Base-by-base conservation (phyloP, 768 basidiomycete species). In the Mycena pura region DNA sequence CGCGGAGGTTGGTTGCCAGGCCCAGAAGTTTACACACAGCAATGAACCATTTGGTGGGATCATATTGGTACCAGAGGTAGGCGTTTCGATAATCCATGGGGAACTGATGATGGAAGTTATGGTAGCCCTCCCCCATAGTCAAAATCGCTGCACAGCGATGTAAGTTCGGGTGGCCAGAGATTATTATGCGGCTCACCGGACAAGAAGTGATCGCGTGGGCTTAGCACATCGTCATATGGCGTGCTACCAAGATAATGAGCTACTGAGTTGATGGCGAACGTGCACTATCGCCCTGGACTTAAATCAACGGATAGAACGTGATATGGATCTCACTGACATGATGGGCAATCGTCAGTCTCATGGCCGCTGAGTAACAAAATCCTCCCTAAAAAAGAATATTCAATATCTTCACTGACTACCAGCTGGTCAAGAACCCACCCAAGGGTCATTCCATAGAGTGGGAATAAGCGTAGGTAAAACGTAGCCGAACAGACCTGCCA, bases 41-140 rank as follows among this genome's bases (percentile, higher is more conserved):
- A 70, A 97, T 97, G 79, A 97, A 95, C 95, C 86, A 87, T 70
- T 88, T 87, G 47, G 87, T 88, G 3, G 87, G 88, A 70, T 88
- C 88, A 74, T 85, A 88, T 65, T 84, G 82, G 69, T 89, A 91
- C 89, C 89, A 91, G 19, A 80, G 73, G 65, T 84, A 86, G 5
- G 92, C 92, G 69, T 93, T 93, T 44, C 92, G 80, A 76, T 86
- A 91, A 70, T 92, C 90, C 89, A 89, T 91, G 9, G 92, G 93
- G 77, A 93, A 95, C 66, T 95, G 91, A 71, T 93, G 92, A 73
- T 93, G 91, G 74, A 93, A 93, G 71, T 94, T 93, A 80, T 94
- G 92, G 74, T 93, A 93, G 5, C 92, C 92, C 75, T 95, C 92
- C 13, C 92, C 92, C 79, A 93, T 86, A 4, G 93, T 95, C 58